These are phyloP conservation scores for Musa balbisiana DNA, from an alignment of 202 grass and related monocot genomes.

Conservation along the genomic window DNA sequence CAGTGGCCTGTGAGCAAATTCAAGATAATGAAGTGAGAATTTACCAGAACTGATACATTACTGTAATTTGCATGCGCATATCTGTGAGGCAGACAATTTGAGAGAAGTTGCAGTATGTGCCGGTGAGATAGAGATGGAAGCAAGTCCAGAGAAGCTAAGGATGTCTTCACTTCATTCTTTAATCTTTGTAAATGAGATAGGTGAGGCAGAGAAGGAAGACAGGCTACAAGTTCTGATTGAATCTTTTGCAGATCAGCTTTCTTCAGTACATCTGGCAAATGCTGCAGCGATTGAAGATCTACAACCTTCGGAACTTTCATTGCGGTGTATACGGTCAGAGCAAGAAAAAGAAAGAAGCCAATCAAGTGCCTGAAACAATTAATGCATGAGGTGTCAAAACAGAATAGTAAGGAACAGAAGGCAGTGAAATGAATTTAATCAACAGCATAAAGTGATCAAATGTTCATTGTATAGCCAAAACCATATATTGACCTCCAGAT, in stretches of 20 bases:
- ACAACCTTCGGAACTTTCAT: slow-evolving; percentile 69
- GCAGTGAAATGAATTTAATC: background rate
- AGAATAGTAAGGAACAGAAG: background rate
- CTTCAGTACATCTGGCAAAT: slow-evolving; percentile 70
- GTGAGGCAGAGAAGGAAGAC: slow-evolving; percentile 71
- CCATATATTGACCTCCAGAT: too few relatives aligned
- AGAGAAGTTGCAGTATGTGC: slow-evolving; percentile 74
- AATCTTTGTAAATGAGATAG: slow-evolving; percentile 75
- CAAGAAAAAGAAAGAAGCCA: slow-evolving; percentile 96
- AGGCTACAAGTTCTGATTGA: slow-evolving; percentile 62
- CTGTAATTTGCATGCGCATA: slow-evolving; percentile 60
- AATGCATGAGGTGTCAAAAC: slow-evolving; percentile 5
- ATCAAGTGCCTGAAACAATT: slow-evolving; percentile 74
- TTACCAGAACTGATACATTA: slow-evolving; percentile 54
- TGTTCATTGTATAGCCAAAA: too few relatives aligned
- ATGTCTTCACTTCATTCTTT: slow-evolving; percentile 63
- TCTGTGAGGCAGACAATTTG: slow-evolving; percentile 59
- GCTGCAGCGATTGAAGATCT: slow-evolving; percentile 62
- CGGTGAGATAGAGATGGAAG: slow-evolving; percentile 51
- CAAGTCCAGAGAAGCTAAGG: slow-evolving; percentile 64
- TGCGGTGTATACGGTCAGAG: slow-evolving; percentile 91
- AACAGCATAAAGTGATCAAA: too few relatives aligned
- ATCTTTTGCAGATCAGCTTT: slow-evolving; percentile 77
- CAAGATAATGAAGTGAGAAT: slow-evolving; percentile 15
- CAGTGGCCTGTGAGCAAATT: background rate